Conservation (phyloP, 192 early-diverging fungal genomes). For the Mortierella hygrophila region DNA sequence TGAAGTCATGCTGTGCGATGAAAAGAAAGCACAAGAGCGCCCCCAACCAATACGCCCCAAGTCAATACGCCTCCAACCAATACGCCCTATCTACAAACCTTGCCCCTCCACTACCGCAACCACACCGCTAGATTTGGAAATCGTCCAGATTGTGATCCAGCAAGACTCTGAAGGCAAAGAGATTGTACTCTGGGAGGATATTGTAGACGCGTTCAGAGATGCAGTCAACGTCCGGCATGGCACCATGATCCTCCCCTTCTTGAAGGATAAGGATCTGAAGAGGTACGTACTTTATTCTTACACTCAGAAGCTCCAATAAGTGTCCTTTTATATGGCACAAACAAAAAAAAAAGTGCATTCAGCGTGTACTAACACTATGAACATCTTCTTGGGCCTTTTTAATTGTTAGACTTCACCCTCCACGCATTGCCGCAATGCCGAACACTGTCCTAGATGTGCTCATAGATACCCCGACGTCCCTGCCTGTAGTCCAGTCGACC, state of each 20-base stretch:
- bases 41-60: not conserved
- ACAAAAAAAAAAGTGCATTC: too few species aligned
- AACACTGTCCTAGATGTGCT: not conserved
- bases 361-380: too few species aligned
- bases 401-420: not conserved
- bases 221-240: not conserved
- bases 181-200: not conserved
- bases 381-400: not conserved
- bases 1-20: not conserved
- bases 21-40: not conserved
- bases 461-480: not conserved
- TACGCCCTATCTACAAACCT: not conserved
- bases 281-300: not conserved
- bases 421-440: not conserved
- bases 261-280: not conserved
- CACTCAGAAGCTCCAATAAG: too few species aligned
- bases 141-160: not conserved
- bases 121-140: not conserved
- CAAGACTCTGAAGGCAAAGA: not conserved
- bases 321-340: too few species aligned
- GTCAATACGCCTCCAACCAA: not conserved
- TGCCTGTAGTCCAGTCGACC: not conserved
- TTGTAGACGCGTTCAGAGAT: not conserved
- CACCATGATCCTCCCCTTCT: not conserved
- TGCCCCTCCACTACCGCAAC: not conserved